Percentiles rank a stretch among this genome's conserved stretches.
These are phyloP conservation scores for Talaromyces sp. DNA, from an alignment of 2,329 filamentous ascomycete genomes.

Conservation along the genomic window DNA sequence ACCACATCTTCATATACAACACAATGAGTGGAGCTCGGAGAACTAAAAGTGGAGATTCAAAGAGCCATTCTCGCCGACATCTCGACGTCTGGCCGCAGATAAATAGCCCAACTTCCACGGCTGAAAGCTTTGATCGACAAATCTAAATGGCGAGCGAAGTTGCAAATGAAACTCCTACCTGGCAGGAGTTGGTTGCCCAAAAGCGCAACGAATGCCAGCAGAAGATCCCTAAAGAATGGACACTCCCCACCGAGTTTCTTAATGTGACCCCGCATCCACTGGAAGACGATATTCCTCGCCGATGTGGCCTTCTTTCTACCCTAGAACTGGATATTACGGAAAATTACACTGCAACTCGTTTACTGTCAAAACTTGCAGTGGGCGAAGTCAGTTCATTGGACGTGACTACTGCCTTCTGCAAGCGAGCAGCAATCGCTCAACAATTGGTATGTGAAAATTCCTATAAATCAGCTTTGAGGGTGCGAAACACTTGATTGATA, in stretches of 20 bases:
- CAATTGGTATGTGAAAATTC: conserved; percentile 27
- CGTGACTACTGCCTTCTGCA: conserved; percentile 42
- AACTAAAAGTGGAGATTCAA: background rate
- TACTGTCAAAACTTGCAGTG: conserved; percentile 21
- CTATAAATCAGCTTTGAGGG: background rate
- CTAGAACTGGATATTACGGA: conserved; percentile 54
- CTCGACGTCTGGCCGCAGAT: background rate
- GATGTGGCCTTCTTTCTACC: conserved; percentile 49
- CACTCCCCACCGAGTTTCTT: conserved; percentile 18
- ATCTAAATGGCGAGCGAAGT: conserved; percentile 8
- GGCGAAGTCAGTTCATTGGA: conserved; percentile 24
- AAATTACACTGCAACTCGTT: conserved; percentile 22
- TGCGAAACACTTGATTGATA: background rate
- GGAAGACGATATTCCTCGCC: conserved; percentile 21
- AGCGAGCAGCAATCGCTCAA: conserved; percentile 43
- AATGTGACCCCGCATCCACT: conserved; percentile 19
- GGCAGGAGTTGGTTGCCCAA: conserved; percentile 24
- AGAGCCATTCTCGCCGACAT: background rate
- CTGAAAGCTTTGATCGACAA: background rate
- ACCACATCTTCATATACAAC: background rate
- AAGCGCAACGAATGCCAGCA: conserved; percentile 34
- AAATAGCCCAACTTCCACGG: background rate
- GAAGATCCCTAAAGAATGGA: conserved; percentile 40
- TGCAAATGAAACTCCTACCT: conserved; percentile 7
- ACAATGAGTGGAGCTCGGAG: background rate